These are phyloP conservation scores for Fusarium sp. DNA, from an alignment of 2,329 filamentous ascomycete species.

Conservation along the genomic window DNA sequence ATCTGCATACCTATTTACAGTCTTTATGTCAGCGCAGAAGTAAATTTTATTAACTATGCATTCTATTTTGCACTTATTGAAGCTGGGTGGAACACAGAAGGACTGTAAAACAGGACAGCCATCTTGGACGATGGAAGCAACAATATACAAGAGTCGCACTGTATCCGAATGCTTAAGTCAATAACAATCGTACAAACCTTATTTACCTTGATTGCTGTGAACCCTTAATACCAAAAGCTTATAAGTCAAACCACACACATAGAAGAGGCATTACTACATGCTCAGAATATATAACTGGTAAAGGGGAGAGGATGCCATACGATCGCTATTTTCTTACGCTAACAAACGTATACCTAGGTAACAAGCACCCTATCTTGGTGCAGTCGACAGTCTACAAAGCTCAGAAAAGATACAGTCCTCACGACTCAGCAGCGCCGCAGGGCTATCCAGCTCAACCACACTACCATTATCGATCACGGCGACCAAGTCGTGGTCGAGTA, in stretches of 20 bases:
- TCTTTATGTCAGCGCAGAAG: neutral
- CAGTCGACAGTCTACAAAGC: conserved; percentile 7
- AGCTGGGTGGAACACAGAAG: neutral
- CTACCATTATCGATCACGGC: conserved; percentile 31
- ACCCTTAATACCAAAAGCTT: neutral
- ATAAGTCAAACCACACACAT: neutral
- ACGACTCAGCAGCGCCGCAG: conserved; percentile 6
- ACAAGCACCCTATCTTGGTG: conserved; percentile 5
- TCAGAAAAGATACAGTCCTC: conserved; percentile 10
- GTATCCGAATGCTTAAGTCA: neutral
- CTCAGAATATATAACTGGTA: neutral
- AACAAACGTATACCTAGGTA: neutral
- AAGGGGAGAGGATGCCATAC: conserved; percentile 1
- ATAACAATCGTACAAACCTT: neutral
- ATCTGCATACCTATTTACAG: neutral
- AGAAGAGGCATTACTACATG: neutral
- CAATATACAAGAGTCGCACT: neutral
- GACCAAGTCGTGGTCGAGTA: conserved; percentile 30
- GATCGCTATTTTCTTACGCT: conserved; percentile 1
- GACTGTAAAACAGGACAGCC: neutral
- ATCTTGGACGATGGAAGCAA: neutral
- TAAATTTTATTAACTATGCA: neutral
- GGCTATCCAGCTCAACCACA: conserved; percentile 10
- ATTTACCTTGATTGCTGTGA: neutral
- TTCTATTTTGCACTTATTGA: neutral